Evolutionary conservation across 1,284 basidiomycete species (phyloP), one percentile per base, ranked within the genome.

Genomic region (Puccinia hordei): DNA sequence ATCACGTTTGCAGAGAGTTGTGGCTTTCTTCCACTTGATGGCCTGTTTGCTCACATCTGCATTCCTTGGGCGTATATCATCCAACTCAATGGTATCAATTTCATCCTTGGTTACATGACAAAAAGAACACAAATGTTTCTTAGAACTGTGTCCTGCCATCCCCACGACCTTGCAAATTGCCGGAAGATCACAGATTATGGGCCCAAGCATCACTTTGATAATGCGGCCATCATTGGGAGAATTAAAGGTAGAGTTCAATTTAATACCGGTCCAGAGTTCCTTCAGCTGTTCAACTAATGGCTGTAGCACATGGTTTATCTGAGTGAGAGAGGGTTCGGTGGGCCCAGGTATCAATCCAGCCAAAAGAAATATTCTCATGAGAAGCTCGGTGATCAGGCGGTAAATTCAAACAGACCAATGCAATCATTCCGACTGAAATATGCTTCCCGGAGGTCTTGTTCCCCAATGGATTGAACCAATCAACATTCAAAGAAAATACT

Each of bases 201-300:
- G 69, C 8, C 55, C 68, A 8, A 80, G 30, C 44, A 22, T n/a
- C 1, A 51, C 69, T 51, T 46, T 17, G n/a, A 80, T 73, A 15
- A 80, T 33, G 19, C 69, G 44, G 30, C 78, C 78, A 30, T 49
- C n/a, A 1, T 8, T 35, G 9, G 68, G 68, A 19, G 6, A 33
- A 17, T 22, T 51, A 6, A 33, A 8, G 6, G 74, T 77, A 24
- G 63, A 33, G 12, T 30, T 12, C 24, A 78, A 55, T 17, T 51
- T 15, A 10, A 24, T 12, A 1, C 68, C 68, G 9, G 30, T 53
- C 68, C 68, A 71, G 17, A 71, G 51, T 17, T 44, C 46, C 8
- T 24, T 6, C 19, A 71, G 27, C 17, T 80, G 69, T 15, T 85
- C 81, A 4, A 86, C 82, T 9, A 87, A 57, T 3, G 84, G 85